Conservation (phyloP, 768 basidiomycete species). For the Hygrophoropsis aurantiaca region DNA sequence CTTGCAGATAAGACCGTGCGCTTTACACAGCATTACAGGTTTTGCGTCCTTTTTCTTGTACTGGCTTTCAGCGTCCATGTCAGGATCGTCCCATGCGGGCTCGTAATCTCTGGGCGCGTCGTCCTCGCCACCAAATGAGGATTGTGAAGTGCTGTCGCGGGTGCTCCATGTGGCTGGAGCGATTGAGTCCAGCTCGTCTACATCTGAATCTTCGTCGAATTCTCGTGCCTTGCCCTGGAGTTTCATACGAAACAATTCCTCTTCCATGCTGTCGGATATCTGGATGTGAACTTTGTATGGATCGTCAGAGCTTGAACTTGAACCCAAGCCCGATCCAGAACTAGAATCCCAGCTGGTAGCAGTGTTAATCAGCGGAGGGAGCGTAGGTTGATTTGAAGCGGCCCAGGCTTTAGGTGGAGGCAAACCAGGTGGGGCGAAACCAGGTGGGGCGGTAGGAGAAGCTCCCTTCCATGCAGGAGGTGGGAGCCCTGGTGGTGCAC, state of each 20-base stretch:
- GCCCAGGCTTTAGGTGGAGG: too few relatives aligned
- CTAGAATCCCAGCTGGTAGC: constrained; percentile 21
- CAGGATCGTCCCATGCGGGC: constrained; percentile 13
- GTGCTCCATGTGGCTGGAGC: constrained; percentile 22
- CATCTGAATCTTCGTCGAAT: constrained; percentile 8
- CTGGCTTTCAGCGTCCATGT: constrained; percentile 19
- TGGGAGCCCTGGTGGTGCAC: constrained; percentile 11
- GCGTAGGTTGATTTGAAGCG: background rate
- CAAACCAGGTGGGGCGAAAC: too few relatives aligned
- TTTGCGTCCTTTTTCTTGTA: constrained; percentile 14
- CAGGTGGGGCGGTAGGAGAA: too few relatives aligned
- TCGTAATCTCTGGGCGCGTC: constrained; percentile 4
- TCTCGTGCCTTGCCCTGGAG: constrained; percentile 8
- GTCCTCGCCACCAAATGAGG: background rate
- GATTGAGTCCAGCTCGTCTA: constrained; percentile 21
- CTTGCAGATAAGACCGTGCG: constrained; percentile 34
- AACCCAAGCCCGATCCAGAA: constrained; percentile 4
- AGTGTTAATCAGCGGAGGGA: constrained; percentile 6
- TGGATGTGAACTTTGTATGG: constrained; percentile 17
- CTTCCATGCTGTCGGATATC: constrained; percentile 27
- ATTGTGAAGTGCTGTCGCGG: background rate
- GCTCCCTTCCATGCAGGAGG: too few relatives aligned
- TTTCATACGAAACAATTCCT: constrained; percentile 25
- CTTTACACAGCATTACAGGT: constrained; percentile 22
- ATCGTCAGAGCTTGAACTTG: constrained; percentile 16